A percentile compares a stretch with the other conserved stretches of the same genome.
These are phyloP conservation scores for Fusarium paranaense DNA, from an alignment of 2,329 filamentous ascomycete species.

Conservation along the genomic window DNA sequence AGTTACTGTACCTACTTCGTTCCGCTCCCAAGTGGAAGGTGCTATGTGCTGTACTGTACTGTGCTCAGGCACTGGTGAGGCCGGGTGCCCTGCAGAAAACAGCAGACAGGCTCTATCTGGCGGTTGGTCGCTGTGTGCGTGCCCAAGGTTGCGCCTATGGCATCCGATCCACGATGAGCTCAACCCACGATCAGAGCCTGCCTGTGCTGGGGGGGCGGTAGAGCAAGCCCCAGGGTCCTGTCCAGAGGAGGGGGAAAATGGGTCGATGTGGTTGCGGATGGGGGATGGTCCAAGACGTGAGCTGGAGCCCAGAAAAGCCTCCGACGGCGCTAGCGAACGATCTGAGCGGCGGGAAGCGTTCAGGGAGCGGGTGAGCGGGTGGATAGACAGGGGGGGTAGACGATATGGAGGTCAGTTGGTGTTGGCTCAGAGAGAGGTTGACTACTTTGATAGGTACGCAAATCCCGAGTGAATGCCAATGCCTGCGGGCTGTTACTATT, in stretches of 20 bases:
- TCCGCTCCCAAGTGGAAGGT: neutral
- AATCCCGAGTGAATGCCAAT: neutral
- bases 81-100: neutral
- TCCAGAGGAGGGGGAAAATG: neutral
- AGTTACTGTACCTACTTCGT: neutral
- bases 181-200: conserved; percentile 1
- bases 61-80: neutral
- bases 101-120: neutral
- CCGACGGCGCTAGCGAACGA: conserved; percentile 29
- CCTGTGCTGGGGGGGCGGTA: neutral
- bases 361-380: conserved; percentile 28
- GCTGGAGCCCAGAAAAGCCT: neutral
- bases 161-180: neutral
- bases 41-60: neutral
- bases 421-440: neutral
- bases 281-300: neutral
- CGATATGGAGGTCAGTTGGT: neutral
- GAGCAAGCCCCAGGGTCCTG: neutral
- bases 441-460: neutral
- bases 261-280: neutral
- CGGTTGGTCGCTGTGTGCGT: neutral
- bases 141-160: neutral
- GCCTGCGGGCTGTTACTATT: neutral
- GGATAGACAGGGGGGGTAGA: conserved; percentile 3
- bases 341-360: conserved; percentile 29